Conservation (phyloP, 2,329 filamentous ascomycete genomes). For the Lithohypha guttulata region DNA sequence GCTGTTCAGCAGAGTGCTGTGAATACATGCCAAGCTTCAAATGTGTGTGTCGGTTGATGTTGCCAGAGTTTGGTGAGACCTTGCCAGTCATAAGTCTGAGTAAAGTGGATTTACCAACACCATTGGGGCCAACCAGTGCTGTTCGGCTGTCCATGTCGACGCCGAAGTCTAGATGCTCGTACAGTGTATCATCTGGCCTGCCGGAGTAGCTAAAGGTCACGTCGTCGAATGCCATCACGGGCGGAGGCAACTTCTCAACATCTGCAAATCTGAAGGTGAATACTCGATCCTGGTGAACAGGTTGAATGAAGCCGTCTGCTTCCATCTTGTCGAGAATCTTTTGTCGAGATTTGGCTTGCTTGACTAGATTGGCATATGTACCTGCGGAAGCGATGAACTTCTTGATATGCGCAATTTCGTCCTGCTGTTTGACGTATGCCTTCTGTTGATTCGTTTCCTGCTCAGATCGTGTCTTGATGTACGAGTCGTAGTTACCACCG, state of each 20-base stretch:
- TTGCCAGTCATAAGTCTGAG: slow-evolving; percentile 94
- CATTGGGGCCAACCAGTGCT: slow-evolving; percentile 92
- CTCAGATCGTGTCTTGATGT: slow-evolving; percentile 86
- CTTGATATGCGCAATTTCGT: slow-evolving; percentile 98
- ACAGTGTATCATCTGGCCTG: slow-evolving; percentile 77
- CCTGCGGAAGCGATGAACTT: slow-evolving; percentile 99
- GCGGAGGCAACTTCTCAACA: slow-evolving; percentile 97
- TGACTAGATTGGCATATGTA: slow-evolving; percentile 98
- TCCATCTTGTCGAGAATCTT: slow-evolving; percentile 99
- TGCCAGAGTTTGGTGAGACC: slow-evolving; percentile 68
- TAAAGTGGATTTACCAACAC: slow-evolving; percentile 96
- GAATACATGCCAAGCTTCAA: slow-evolving; percentile 97
- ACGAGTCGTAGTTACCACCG: slow-evolving; percentile 98
- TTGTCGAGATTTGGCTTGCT: slow-evolving; percentile 96
- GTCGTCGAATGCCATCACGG: slow-evolving; percentile 89
- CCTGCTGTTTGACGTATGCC: slow-evolving; percentile 97
- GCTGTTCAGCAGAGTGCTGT: slow-evolving; percentile 96
- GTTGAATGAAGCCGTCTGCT: slow-evolving; percentile 95
- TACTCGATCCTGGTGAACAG: slow-evolving; percentile 70
- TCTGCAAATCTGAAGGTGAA: slow-evolving; percentile 98
- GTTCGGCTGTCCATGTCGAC: slow-evolving; percentile 99
- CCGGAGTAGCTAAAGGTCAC: slow-evolving; percentile 98
- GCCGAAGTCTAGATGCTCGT: slow-evolving; percentile 93
- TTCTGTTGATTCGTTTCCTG: slow-evolving; percentile 98
- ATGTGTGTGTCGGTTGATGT: slow-evolving; percentile 86